A percentile compares a stretch with the other conserved stretches of the same genome.
Conservation (phyloP, 108 stramenopile genomes). For the Pseudonitzschia pungens region DNA sequence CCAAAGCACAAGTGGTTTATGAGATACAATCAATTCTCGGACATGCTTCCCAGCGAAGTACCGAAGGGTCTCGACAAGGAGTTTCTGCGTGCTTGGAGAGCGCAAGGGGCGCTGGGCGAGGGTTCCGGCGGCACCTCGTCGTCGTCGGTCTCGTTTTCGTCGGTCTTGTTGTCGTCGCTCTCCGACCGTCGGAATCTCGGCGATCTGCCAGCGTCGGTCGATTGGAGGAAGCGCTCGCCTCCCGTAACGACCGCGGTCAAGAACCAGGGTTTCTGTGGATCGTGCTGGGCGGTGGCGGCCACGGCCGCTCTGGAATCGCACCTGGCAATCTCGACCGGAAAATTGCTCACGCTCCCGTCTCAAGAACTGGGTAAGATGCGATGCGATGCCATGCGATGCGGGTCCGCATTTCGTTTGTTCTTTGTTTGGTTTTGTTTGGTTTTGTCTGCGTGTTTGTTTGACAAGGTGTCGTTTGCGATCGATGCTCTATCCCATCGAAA, state of each 20-base stretch:
- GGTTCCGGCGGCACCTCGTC: neutral
- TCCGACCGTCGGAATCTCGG: neutral
- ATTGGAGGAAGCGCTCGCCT: constrained; percentile 65
- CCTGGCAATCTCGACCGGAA: constrained; percentile 72
- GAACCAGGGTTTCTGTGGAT: constrained; percentile 81
- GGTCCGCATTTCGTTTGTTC: neutral
- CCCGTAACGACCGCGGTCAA: constrained; percentile 72
- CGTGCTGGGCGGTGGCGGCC: constrained; percentile 87
- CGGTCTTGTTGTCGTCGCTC: neutral
- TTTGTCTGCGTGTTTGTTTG: no score
- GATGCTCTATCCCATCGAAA: no score
- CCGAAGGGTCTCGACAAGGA: constrained; percentile 58
- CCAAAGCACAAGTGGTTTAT: constrained; percentile 4
- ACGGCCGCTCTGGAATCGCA: constrained; percentile 75
- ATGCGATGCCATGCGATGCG: neutral
- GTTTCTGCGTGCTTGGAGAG: neutral
- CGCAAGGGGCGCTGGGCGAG: neutral
- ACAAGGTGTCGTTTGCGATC: no score
- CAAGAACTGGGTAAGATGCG: constrained; percentile 40
- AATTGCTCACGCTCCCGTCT: constrained; percentile 54
- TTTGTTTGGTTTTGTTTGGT: neutral
- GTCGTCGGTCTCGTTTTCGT: neutral
- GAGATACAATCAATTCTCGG: constrained; percentile 73
- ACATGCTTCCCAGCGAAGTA: constrained; percentile 50
- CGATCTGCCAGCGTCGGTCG: constrained; percentile 63